Conservation (phyloP, 2,329 filamentous ascomycete species). For the Pyrenophora graminea region DNA sequence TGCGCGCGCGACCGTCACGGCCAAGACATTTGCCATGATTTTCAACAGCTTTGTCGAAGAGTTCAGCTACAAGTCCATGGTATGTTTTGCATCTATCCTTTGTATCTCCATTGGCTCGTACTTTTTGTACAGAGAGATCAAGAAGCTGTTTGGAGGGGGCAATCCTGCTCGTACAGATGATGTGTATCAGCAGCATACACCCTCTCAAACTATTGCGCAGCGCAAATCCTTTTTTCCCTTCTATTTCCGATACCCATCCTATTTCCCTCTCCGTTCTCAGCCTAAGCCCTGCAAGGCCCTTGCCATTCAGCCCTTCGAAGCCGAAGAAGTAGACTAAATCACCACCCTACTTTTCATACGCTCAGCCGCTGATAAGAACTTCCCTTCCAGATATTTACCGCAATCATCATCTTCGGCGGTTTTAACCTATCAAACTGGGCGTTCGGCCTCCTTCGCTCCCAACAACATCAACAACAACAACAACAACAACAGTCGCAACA, state of each 20-base stretch:
- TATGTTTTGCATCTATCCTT: slow-evolving; percentile 42
- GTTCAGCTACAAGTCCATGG: slow-evolving; percentile 82
- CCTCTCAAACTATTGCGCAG: too few relatives aligned
- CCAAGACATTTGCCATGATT: slow-evolving; percentile 86
- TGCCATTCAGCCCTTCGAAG: not conserved
- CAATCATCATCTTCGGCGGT: slow-evolving; percentile 55
- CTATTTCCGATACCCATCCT: too few relatives aligned
- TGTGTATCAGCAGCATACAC: not conserved
- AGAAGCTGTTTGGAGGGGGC: not conserved
- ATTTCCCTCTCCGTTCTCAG: too few relatives aligned
- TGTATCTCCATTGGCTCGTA: not conserved
- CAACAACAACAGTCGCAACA: slow-evolving; percentile 23
- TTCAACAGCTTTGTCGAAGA: slow-evolving; percentile 92
- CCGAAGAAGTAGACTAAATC: not conserved
- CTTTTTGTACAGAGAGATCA: too few relatives aligned
- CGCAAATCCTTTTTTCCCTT: too few relatives aligned
- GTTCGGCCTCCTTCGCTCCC: slow-evolving; percentile 58
- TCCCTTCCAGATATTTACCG: slow-evolving; percentile 52
- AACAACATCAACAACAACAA: slow-evolving; percentile 41
- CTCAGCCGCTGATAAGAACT: slow-evolving; percentile 14
- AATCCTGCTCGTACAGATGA: not conserved
- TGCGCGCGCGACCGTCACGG: slow-evolving; percentile 78
- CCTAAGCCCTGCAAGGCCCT: too few relatives aligned
- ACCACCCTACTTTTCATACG: not conserved
- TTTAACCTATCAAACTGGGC: slow-evolving; percentile 64